phyloP scores from a whole-genome alignment of 2,329 filamentous ascomycete genomes.

The Pseudogymnoascus sp. region DNA sequence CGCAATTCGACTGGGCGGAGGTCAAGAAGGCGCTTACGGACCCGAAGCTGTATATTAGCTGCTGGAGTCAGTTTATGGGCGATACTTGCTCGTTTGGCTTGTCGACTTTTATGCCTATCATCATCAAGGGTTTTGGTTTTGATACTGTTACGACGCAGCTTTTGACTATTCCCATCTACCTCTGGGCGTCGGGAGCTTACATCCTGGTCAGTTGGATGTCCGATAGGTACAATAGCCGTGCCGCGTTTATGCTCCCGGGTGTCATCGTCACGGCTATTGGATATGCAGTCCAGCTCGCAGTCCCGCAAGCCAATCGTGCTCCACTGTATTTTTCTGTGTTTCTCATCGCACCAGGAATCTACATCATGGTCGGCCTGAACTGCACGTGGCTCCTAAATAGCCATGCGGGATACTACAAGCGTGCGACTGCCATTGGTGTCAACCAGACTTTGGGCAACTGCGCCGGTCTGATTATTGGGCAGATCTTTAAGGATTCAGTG shows the following conservation, averaged over 20 bases:
- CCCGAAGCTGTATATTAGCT: conserved; percentile 46
- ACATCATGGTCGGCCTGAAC: conserved; percentile 43
- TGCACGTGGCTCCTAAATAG: conserved; percentile 42
- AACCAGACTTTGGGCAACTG: conserved; percentile 42
- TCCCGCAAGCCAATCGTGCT: background rate
- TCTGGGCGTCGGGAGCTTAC: conserved; percentile 43
- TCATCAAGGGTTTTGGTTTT: conserved; percentile 48
- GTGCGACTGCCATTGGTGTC: conserved; percentile 42
- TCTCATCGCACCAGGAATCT: conserved; percentile 37
- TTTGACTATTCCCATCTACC: conserved; percentile 51
- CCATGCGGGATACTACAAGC: conserved; percentile 40
- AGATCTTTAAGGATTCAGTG: conserved; percentile 16
- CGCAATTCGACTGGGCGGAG: conserved; percentile 47
- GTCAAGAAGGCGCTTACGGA: conserved; percentile 43
- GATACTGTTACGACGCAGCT: conserved; percentile 45
- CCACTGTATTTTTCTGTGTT: background rate
- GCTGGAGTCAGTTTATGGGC: conserved; percentile 20
- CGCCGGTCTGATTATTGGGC: conserved; percentile 31
- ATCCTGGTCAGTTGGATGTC: conserved; percentile 41
- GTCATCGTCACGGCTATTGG: conserved; percentile 15
- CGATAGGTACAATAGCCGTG: conserved; percentile 32
- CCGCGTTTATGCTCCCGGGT: conserved; percentile 12
- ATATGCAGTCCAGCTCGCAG: conserved; percentile 16
- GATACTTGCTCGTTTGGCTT: conserved; percentile 42
- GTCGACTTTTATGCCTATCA: conserved; percentile 51